Base-by-base conservation (phyloP, 768 basidiomycete genomes). In the Leucogyrophana mollusca region DNA sequence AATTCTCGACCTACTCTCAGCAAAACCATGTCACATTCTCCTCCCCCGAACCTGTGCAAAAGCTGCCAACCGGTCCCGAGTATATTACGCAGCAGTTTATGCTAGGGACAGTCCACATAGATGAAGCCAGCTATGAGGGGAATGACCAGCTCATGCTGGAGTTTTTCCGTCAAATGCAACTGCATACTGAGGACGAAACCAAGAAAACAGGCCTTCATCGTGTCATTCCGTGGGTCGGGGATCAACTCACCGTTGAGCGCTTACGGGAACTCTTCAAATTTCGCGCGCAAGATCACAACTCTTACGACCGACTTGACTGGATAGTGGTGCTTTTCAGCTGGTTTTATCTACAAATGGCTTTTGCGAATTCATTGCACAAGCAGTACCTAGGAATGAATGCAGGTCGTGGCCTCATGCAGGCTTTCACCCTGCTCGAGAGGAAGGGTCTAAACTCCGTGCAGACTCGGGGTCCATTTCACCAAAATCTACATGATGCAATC, bases 321-420 rank as follows among this genome's bases (percentile, higher is more conserved):
- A 45, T 68, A 3, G 35, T 69, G 1, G 38, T 54, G 0, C 42
- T 57, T 0, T 69, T 70, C 35, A 68, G 74, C 0, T 77, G 71
- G 72, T 62, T 77, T 13, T 73, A 77, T 45, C 47, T 65, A 0
- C 33, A 53, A 21, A 73, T 77, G 63, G 71, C 71, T 4, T 63
- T 64, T 43, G 70, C 61, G 3, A 64, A 67, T 34, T 71, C 72
- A 0, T 35, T 76, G 0, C 68, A 75, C 45, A 64, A 67, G 34
- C 73, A 76, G 43, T 75, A 73, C 49, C 56, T 65, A 2, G 69
- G 68, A 0, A 69, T 67, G 1, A 23, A 21, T 21, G 34, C 40
- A 2, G 51, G 50, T 0, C 10, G 11, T n/a, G 27, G 27, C 13
- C 54, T 65, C 3, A 38, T 43, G 16, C 53, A 57, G 10, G 57